Evolutionary conservation across 2,329 filamentous ascomycete genomes (phyloP), one percentile per base, ranked within the genome.

Genomic region (Massarina eburnea): DNA sequence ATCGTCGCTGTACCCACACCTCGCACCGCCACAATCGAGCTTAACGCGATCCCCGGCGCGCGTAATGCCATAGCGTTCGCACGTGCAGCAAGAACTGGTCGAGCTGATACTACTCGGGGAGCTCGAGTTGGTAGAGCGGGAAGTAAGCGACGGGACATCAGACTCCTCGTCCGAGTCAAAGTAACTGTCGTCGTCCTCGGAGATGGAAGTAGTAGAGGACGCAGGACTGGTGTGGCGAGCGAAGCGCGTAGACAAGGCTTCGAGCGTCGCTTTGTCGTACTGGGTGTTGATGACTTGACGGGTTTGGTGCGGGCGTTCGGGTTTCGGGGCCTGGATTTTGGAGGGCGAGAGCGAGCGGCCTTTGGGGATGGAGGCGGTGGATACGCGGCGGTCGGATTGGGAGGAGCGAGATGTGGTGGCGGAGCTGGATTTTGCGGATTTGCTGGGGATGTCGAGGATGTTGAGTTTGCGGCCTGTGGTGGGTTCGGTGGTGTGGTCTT

Each of bases 381-480:
- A 63, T 67, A 83, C 75, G 61, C 75, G 76, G 61, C 78, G 78
- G 74, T 64, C 72, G 61, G 43, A 56, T 57, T 45, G 60, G 48
- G 76, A 77, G 61, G 72, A 74, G 64, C 75, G 76, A 37, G 71
- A 56, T 72, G 72, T 72, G 26, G 72, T 68, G 19, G 75, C 73
- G 45, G 67, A 67, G 8, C 73, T 45, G 10, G 58, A 51, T 21
- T 65, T 52, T 32, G 63, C 52, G 46, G 78, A 75, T 68, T 78
- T 81, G 71, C 71, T 71, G 44, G 91, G 88, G 51, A 96, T 89
- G 73, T 97, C 91, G 73, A 99, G 89, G 75, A 96, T 89, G 83
- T 99, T 99, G 64, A 99, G 82, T 75, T 91, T 90, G 73, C 94
- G 92, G 76, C 91, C 90, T 46, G 94, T 97, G 72, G 91, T 97